Percentiles rank a stretch among this genome's conserved stretches.
Evolutionary conservation across 169 alveolate genomes (phyloP).

Genomic region (Sarcocystis neurona): DNA sequence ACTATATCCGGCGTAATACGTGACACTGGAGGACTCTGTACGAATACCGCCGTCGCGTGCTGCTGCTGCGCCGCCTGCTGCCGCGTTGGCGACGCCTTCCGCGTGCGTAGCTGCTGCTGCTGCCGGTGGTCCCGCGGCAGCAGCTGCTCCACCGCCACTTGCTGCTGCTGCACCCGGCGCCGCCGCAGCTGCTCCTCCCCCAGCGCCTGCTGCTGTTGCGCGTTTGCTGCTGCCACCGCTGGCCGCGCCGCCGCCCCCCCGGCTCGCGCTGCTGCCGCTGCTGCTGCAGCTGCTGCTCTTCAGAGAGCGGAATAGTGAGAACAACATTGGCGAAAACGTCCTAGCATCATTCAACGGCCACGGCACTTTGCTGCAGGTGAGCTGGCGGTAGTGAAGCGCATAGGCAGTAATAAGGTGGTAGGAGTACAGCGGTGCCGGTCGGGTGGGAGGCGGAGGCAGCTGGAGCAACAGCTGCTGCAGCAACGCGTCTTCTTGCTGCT

Average conservation of each 20-base stretch:
- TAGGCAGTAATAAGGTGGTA: constrained; percentile 64
- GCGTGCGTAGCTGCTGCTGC: constrained; percentile 40
- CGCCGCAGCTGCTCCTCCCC: no score
- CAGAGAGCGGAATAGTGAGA: not conserved
- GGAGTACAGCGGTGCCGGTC: constrained; percentile 58
- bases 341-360: constrained; percentile 65
- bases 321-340: constrained; percentile 52
- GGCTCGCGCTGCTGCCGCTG: not conserved
- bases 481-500: not conserved
- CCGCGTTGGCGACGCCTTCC: constrained; percentile 8
- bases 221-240: not conserved
- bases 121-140: constrained; percentile 51
- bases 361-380: constrained; percentile 59
- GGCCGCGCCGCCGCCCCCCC: not conserved
- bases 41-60: no score
- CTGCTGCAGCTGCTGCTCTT: not conserved
- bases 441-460: constrained; percentile 19
- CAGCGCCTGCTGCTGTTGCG: not conserved
- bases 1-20: not conserved
- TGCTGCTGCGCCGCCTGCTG: constrained; percentile 34
- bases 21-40: no score
- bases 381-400: constrained; percentile 66
- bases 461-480: not conserved
- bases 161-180: constrained; percentile 45
- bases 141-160: constrained; percentile 35